A percentile compares a stretch with the other conserved stretches of the same genome.
phyloP scores from a whole-genome alignment of 306 rosid genomes.

The Vicia sativa region DNA sequence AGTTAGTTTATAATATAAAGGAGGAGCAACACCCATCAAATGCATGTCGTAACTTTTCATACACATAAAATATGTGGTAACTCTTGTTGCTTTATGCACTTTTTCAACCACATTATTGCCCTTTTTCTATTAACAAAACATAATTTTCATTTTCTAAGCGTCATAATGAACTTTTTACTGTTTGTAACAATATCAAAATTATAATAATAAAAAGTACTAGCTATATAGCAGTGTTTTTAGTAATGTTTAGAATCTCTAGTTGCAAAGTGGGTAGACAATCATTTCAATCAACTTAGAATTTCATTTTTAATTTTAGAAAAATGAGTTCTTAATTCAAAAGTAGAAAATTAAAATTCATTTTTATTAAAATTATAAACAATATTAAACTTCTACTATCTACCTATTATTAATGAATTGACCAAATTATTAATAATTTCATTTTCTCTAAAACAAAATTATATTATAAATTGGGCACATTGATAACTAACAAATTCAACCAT shows the following conservation, averaged over 20 bases:
- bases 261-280: neutral
- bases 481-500: no score
- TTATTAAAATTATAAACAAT: no score
- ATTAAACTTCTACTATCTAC: no score
- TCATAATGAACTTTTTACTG: slow-evolving; percentile 5
- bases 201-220: neutral
- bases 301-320: no score
- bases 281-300: no score
- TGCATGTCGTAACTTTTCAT: neutral
- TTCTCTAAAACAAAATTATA: no score
- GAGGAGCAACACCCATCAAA: neutral
- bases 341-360: no score
- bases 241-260: neutral
- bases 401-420: no score
- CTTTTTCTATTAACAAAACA: slow-evolving; percentile 1
- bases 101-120: slow-evolving; percentile 34
- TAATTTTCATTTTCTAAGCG: slow-evolving; percentile 3
- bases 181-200: neutral
- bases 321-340: no score
- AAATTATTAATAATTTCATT: no score
- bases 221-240: neutral
- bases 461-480: no score
- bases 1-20: slow-evolving; percentile 6
- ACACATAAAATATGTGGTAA: neutral
- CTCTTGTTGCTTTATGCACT: slow-evolving; percentile 10